These are phyloP conservation scores for Pythium biforme DNA, from an alignment of 352 stramenopile genomes.

Conservation along the genomic window DNA sequence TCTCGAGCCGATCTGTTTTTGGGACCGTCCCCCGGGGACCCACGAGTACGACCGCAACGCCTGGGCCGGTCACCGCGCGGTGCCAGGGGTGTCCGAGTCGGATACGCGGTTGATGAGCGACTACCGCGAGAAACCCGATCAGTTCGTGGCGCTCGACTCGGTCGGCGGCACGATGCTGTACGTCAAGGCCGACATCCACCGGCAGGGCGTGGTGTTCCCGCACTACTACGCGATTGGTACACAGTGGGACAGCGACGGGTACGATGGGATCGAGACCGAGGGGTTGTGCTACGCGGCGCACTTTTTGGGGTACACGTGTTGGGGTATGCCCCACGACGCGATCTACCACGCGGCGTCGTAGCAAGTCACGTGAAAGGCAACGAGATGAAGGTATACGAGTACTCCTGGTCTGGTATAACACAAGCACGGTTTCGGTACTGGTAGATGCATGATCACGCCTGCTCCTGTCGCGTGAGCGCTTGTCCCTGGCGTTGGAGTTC, in stretches of 20 bases:
- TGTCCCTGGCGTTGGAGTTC: too few relatives aligned
- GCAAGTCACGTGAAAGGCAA: too few relatives aligned
- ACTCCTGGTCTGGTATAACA: too few relatives aligned
- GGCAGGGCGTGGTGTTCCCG: slow-evolving; percentile 45
- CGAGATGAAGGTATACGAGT: too few relatives aligned
- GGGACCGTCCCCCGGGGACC: neutral
- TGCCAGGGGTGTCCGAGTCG: neutral
- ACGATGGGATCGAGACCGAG: slow-evolving; percentile 55
- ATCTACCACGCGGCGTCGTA: slow-evolving; percentile 1
- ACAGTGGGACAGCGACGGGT: slow-evolving; percentile 38
- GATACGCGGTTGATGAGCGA: slow-evolving; percentile 5
- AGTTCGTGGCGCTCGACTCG: slow-evolving; percentile 38
- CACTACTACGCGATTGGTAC: slow-evolving; percentile 41
- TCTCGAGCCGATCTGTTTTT: slow-evolving; percentile 21
- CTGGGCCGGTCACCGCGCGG: slow-evolving; percentile 16
- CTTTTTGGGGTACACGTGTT: slow-evolving; percentile 50
- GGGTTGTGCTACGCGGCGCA: slow-evolving; percentile 48
- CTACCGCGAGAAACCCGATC: slow-evolving; percentile 10
- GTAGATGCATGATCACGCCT: too few relatives aligned
- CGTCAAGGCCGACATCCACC: slow-evolving; percentile 42
- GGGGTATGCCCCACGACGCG: slow-evolving; percentile 44
- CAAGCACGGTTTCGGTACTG: too few relatives aligned
- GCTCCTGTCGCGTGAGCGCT: too few relatives aligned
- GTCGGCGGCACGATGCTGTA: slow-evolving; percentile 54
- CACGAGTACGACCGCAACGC: slow-evolving; percentile 27